phyloP scores from a whole-genome alignment of 805 yeast genomes.

The Ogataea naganishii region DNA sequence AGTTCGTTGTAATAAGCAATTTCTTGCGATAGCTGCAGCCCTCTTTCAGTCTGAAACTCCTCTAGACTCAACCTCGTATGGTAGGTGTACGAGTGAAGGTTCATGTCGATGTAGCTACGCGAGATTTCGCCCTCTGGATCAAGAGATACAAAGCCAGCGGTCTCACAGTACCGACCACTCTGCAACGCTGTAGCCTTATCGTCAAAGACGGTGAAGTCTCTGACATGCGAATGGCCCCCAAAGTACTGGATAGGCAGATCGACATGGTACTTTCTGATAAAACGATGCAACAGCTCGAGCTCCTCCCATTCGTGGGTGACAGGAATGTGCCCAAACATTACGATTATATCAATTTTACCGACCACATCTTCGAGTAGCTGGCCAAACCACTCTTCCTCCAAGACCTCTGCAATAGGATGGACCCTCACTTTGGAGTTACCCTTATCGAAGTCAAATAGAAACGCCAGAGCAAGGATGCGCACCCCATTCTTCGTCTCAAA shows the following conservation, averaged over 20 bases:
- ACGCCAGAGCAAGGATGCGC: constrained; percentile 63
- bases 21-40: constrained; percentile 35
- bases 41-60: constrained; percentile 47
- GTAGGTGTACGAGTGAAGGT: constrained; percentile 54
- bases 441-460: constrained; percentile 66
- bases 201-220: constrained; percentile 75
- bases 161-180: constrained; percentile 89
- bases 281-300: constrained; percentile 33
- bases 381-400: constrained; percentile 58
- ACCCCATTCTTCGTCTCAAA: constrained; percentile 50
- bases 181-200: constrained; percentile 67
- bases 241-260: constrained; percentile 66
- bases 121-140: constrained; percentile 19
- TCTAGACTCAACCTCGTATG: constrained; percentile 35
- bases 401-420: constrained; percentile 44
- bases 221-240: constrained; percentile 91
- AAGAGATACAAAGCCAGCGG: constrained; percentile 80
- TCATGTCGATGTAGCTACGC: constrained; percentile 80
- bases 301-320: constrained; percentile 50
- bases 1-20: constrained; percentile 33
- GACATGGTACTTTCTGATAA: constrained; percentile 53
- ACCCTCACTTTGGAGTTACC: constrained; percentile 56
- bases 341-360: constrained; percentile 49
- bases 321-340: constrained; percentile 78
- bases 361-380: constrained; percentile 26